Evolutionary conservation across 305 asterid species (phyloP), one percentile per base, ranked within the genome.

Genomic region (Ajuga reptans): DNA sequence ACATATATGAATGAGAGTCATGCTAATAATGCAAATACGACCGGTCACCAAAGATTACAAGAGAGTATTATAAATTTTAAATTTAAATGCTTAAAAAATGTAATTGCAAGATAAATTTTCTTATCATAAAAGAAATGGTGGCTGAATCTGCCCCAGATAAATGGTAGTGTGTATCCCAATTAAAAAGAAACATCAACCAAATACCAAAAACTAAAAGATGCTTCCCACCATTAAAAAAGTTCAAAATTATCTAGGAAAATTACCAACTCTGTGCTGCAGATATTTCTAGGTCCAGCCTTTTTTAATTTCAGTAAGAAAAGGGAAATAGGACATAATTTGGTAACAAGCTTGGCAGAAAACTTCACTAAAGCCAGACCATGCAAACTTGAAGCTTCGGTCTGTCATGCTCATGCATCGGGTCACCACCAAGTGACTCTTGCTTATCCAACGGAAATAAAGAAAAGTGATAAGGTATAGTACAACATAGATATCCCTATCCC

Each of bases 1-100:
- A 55, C 77, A 64, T 71, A 57, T 56, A 57, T 6, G 21, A 64
- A 69, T 36, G 69, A 62, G 67, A 70, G 10, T n/a, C 69, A 54
- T 14, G 6, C 53, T 47, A 66, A 62, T 42, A 36, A 42, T 33
- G 18, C 57, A 9, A 24, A 43, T 27, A 50, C 17, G 12, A 47
- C 61, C 69, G 46, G 61, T 12, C 17, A 50, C 43, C 62, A 67
- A 65, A 27, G 51, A 49, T 11, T 18, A 21, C 37, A 64, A 29
- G 50, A 52, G 58, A 14, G 27, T 11, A 64, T 12, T 39, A 59
- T 39, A 60, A 41, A 51, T 9, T 14, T 16, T 11, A 49, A 69
- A 33, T 36, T 21, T 41, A 11, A 71, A 58, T 14, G 27, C 59
- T 60, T 7, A 56, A 24, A 43, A 9, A 41, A 55, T 7, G 45